Percentiles rank a stretch among this genome's conserved stretches.
These are phyloP conservation scores for Verticillium longisporum DNA, from an alignment of 2,329 filamentous ascomycete species.

Conservation along the genomic window DNA sequence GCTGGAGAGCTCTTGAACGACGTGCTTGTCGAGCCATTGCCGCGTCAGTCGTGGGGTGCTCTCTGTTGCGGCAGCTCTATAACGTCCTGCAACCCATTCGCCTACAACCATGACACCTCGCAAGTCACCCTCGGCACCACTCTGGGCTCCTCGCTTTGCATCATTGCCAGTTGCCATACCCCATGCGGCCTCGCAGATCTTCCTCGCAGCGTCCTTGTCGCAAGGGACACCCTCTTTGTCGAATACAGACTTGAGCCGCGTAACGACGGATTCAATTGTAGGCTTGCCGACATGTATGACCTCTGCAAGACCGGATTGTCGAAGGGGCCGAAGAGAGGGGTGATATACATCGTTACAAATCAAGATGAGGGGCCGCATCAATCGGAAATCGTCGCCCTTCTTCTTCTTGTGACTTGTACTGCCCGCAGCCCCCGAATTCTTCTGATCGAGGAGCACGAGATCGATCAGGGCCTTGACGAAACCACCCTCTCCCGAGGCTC, in stretches of 20 bases:
- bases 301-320: conserved; percentile 80
- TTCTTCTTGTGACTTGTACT: conserved; percentile 46
- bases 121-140: conserved; percentile 65
- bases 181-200: conserved; percentile 78
- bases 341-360: conserved; percentile 99
- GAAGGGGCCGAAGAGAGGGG: conserved; percentile 74
- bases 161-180: conserved; percentile 67
- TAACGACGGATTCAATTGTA: conserved; percentile 76
- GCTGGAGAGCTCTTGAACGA: conserved; percentile 60
- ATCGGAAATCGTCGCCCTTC: conserved; percentile 79
- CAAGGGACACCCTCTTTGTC: conserved; percentile 82
- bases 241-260: conserved; percentile 76
- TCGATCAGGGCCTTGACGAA: conserved; percentile 95
- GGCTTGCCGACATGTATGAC: conserved; percentile 89
- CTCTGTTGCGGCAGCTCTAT: conserved; percentile 41
- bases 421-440: conserved; percentile 44
- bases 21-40: conserved; percentile 69
- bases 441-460: conserved; percentile 77
- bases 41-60: conserved; percentile 52
- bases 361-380: conserved; percentile 82
- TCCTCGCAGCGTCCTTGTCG: conserved; percentile 82
- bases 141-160: conserved; percentile 59
- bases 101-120: conserved; percentile 79
- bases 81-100: conserved; percentile 75
- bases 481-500: conserved; percentile 76